Base-by-base conservation (phyloP, 2,329 filamentous ascomycete genomes). In the Dichotomopilus funicola region DNA sequence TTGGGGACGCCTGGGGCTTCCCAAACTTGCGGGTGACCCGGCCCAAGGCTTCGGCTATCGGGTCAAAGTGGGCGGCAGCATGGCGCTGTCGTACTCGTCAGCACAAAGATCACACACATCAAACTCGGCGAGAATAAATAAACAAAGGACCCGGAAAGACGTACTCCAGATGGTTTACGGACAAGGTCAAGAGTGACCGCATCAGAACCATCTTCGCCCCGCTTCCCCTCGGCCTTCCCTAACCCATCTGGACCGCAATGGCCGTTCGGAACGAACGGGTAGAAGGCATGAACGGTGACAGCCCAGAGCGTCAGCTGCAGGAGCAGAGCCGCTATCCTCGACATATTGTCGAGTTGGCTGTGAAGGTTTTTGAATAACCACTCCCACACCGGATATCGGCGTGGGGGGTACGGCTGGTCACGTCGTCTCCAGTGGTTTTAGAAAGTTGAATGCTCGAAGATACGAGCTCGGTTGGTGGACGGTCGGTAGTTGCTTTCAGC, bases 291-390 rank as follows among this genome's bases (percentile, higher is more conserved):
- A 53, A 71, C 71, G 49, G 71, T 67, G 41, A 73, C 69, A 53
- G 72, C 69, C 70, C 74, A 79, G 65, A 81, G 64, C 62, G 75
- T 72, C 65, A 82, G 65, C 64, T 75, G 75, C 57, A 76, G 63
- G 44, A 80, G 61, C 57, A 73, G 51, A 44, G 66, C 59, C 49
- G 57, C 37, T 53, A 65, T 61, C 49, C 70, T 64, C 60, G 71
- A 71, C 77, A 80, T 80, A 58, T 54, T 70, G 65, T 58, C 53
- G n/a, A 46, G 51, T 27, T 54, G 33, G 37, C 58, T 55, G 45
- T 56, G 49, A 40, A 58, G 56, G 45, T 57, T 57, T 60, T 56
- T 3, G 19, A 27, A 27, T 27, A 27, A 60, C 61, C 60, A 53
- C 57, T 62, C 61, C 61, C 61, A 54, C 62, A 58, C 61, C 57